Evolutionary conservation across 2,329 filamentous ascomycete genomes (phyloP), one percentile per base, ranked within the genome.

Genomic region (Pseudohalonectria lignicola): DNA sequence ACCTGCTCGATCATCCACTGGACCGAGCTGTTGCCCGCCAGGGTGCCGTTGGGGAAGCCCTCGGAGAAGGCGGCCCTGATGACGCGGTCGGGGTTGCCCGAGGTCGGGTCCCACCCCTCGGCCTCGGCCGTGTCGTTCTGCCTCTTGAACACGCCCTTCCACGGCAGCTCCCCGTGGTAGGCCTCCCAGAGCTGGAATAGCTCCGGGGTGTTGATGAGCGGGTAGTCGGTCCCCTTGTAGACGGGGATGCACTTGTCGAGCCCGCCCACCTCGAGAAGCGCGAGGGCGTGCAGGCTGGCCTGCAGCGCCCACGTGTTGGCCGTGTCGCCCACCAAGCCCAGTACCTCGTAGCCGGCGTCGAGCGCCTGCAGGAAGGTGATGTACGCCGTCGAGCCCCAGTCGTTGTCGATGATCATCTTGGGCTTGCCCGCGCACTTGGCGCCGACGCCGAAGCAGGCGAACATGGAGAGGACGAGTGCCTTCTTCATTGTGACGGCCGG

Each of bases 1-100:
- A 69, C 66, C 50, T 59, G 56, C 39, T 64, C 55, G 25, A 70
- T 55, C 61, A 71, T 63, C 49, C 65, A 70, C 17, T 57, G 55
- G 1, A 62, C 64, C 4, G 64, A 63, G 34, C 51, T 53, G 19
- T 55, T 54, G 34, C 60, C 54, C 3, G 59, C 54, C 16, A 57
- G 50, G 3, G 59, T 62, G n/a, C 50, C 60, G 45, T 63, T 67
- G 2, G 67, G 66, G 43, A 55, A 67, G 5, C 66, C 66, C 39
- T 68, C 63, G 5, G 52, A 43, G 42, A 69, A 66, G 1, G 66
- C 66, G 0, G 51, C 49, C 33, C 49, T 49, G 15, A 53, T 54
- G 31, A 70, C 55, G 2, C 60, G 55, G 21, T 55, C 50, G 1
- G 67, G 64, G 42, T 69, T 44, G 1, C 63, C 62, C 5, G 58